A percentile compares a stretch with the other conserved stretches of the same genome.
Evolutionary conservation across 495 filamentous ascomycete genomes (phyloP).

Genomic region (Durotheca rogersii): DNA sequence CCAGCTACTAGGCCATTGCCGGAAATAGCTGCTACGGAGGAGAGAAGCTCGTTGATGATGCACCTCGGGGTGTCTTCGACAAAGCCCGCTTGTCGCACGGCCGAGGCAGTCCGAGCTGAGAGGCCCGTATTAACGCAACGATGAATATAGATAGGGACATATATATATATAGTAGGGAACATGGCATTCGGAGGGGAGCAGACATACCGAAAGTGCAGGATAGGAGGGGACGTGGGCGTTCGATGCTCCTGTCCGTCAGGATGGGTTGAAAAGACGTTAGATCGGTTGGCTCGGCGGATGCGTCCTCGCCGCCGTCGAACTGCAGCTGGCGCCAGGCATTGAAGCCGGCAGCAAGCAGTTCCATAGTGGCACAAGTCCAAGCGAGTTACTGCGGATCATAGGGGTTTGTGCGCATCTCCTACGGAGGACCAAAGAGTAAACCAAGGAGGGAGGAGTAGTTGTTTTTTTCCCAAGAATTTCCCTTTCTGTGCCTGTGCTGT

Average conservation of each 20-base stretch:
- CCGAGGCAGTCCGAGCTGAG: conserved; percentile 33
- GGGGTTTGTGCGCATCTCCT: too few species aligned
- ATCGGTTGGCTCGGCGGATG: conserved; percentile 41
- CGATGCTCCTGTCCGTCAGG: conserved; percentile 37
- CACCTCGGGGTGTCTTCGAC: conserved; percentile 9
- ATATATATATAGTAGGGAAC: neutral
- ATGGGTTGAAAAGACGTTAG: conserved; percentile 40
- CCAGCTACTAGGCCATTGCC: conserved; percentile 38
- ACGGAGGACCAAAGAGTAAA: too few species aligned
- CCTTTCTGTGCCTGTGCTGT: too few species aligned
- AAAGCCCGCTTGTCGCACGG: conserved; percentile 28
- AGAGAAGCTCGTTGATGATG: conserved; percentile 21
- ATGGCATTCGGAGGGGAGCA: neutral
- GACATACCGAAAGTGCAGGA: conserved; percentile 45
- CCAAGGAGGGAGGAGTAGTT: too few species aligned
- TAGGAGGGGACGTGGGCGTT: conserved; percentile 25
- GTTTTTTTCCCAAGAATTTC: too few species aligned
- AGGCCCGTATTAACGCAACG: conserved; percentile 10
- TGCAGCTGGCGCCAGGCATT: conserved; percentile 53
- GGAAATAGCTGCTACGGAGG: conserved; percentile 29
- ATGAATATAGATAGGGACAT: neutral
- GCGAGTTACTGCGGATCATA: too few species aligned
- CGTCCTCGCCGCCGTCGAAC: conserved; percentile 25
- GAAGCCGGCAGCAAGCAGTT: conserved; percentile 52
- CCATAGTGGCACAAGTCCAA: too few species aligned